Percentiles rank a stretch among this genome's conserved stretches.
Conservation (phyloP, 2,329 filamentous ascomycete genomes). For the Penicillium sp. region DNA sequence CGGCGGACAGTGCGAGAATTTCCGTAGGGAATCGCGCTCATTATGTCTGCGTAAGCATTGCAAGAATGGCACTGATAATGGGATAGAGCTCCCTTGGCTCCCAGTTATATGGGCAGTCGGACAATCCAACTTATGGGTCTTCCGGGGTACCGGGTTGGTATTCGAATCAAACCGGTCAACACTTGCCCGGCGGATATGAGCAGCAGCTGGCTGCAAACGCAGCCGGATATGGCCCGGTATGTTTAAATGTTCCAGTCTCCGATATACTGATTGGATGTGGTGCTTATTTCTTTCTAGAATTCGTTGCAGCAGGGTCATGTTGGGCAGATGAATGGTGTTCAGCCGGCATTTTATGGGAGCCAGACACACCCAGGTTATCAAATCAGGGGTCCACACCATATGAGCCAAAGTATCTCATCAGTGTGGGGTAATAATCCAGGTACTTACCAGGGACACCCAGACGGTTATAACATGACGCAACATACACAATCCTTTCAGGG, state of each 20-base stretch:
- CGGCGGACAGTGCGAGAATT: conserved; percentile 21
- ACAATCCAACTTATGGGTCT: conserved; percentile 16
- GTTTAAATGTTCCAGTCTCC: neutral
- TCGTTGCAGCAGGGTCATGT: neutral
- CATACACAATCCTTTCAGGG: conserved; percentile 4
- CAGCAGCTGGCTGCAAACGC: conserved; percentile 1
- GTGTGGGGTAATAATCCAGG: conserved; percentile 1
- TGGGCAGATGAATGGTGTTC: neutral
- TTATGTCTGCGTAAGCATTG: conserved; percentile 20
- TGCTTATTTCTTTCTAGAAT: conserved; percentile 4
- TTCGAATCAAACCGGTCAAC: conserved; percentile 17
- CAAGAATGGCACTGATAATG: conserved; percentile 28
- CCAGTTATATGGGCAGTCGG: conserved; percentile 16
- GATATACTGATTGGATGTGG: neutral
- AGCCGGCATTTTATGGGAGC: neutral
- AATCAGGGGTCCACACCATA: conserved; percentile 1
- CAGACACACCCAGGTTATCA: conserved; percentile 4
- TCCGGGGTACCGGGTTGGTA: conserved; percentile 19
- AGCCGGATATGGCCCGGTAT: conserved; percentile 8
- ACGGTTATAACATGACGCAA: conserved; percentile 4
- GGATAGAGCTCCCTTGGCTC: conserved; percentile 27
- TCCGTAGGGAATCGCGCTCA: conserved; percentile 31
- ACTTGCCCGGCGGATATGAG: conserved; percentile 4
- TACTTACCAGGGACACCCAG: neutral
- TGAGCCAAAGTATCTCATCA: neutral